Evolutionary conservation across 2,329 filamentous ascomycete species (phyloP).

Genomic region (Monilinia fructigena): DNA sequence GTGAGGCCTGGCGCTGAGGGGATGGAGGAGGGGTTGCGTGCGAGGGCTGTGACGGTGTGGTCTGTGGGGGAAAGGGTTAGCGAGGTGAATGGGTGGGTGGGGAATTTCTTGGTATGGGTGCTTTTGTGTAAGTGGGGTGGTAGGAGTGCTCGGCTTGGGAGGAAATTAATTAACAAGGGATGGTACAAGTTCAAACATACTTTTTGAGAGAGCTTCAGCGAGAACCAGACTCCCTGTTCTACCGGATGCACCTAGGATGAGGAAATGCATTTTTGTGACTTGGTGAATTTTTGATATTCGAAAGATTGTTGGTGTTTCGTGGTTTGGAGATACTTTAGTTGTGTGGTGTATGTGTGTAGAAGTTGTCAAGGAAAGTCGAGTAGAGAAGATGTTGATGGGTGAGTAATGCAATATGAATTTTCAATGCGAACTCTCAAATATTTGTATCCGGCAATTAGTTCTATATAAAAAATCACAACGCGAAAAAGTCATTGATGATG

Average conservation of each 20-base stretch:
- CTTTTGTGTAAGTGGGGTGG: background rate
- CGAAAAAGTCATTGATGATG: background rate
- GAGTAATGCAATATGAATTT: background rate
- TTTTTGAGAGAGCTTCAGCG: constrained; percentile 41
- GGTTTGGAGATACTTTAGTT: background rate
- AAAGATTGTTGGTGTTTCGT: background rate
- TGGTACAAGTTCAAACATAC: background rate
- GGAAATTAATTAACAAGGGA: background rate
- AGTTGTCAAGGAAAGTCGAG: background rate
- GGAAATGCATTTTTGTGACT: constrained; percentile 44
- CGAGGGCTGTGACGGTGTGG: constrained; percentile 49
- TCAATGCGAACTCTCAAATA: constrained; percentile 2
- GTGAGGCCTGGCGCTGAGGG: constrained; percentile 41
- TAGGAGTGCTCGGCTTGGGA: background rate
- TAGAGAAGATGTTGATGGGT: background rate
- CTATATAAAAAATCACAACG: background rate
- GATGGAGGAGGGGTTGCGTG: constrained; percentile 44
- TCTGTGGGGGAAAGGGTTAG: constrained; percentile 30
- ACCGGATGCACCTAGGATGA: constrained; percentile 48
- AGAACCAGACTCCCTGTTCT: constrained; percentile 48
- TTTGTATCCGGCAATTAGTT: background rate
- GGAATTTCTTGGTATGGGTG: background rate
- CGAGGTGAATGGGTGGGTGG: background rate
- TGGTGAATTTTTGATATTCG: background rate
- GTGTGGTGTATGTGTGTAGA: background rate